Percentiles rank a stretch among this genome's conserved stretches.
These are phyloP conservation scores for Trichoderma brevicompactum DNA, from an alignment of 2,329 filamentous ascomycete genomes.

Conservation along the genomic window DNA sequence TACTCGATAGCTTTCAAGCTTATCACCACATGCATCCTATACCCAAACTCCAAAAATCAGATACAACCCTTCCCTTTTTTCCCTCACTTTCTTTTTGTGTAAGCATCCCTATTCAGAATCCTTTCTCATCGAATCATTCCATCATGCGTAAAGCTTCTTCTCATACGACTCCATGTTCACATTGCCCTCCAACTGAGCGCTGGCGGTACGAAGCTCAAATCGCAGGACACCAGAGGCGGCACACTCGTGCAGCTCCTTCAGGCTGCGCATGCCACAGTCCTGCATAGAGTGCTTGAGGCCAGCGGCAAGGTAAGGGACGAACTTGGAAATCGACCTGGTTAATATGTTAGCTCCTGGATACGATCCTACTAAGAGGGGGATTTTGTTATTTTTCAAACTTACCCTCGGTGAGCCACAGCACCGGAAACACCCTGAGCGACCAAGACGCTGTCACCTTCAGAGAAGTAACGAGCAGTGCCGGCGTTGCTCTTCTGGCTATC, in stretches of 20 bases:
- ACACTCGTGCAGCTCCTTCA: slow-evolving; percentile 74
- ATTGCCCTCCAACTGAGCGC: slow-evolving; percentile 93
- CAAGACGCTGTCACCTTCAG: slow-evolving; percentile 90
- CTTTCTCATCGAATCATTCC: slow-evolving; percentile 34
- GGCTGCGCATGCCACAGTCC: slow-evolving; percentile 85
- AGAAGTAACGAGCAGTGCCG: slow-evolving; percentile 97
- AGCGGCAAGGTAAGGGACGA: slow-evolving; percentile 92
- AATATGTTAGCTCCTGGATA: slow-evolving; percentile 38
- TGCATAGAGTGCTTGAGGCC: slow-evolving; percentile 98
- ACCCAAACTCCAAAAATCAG: slow-evolving; percentile 32
- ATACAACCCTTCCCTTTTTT: not conserved
- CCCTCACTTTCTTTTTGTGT: slow-evolving; percentile 1
- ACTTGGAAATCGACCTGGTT: slow-evolving; percentile 82
- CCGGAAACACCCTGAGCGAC: slow-evolving; percentile 97
- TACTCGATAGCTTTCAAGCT: slow-evolving; percentile 27
- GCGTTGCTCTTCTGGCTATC: slow-evolving; percentile 84
- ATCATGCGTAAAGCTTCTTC: slow-evolving; percentile 97
- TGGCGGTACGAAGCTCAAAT: slow-evolving; percentile 93
- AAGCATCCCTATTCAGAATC: slow-evolving; percentile 24
- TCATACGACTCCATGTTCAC: slow-evolving; percentile 99
- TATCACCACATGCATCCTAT: slow-evolving; percentile 12
- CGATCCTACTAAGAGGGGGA: slow-evolving; percentile 14
- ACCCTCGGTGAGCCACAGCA: slow-evolving; percentile 75
- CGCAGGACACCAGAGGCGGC: slow-evolving; percentile 77
- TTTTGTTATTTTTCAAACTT: slow-evolving; percentile 36